Evolutionary conservation across 352 stramenopile species (phyloP), one percentile per base, ranked within the genome.

Genomic region (Globisporangium mamillatum): DNA sequence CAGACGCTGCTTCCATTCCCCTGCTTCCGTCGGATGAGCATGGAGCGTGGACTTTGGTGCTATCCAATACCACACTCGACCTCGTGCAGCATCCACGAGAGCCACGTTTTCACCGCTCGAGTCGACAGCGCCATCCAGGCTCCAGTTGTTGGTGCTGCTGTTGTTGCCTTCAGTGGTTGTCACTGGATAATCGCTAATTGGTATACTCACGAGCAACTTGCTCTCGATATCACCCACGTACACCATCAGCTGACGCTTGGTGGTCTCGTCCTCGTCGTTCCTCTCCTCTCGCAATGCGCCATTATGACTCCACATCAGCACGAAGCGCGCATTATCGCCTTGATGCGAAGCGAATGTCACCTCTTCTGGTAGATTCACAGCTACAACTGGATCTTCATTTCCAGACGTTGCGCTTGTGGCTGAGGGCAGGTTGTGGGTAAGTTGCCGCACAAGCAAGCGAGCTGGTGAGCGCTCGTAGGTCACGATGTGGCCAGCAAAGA

Each of bases 231-330:
- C 29, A 1, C 32, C 38, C 34, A 64, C 12, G 46, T 50, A 55
- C 10, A 58, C 54, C 16, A 8, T 22, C 27, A 41, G 14, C 14
- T 4, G 14, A 5, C 53, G 16, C 25, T 32, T 9, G 50, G 16
- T 3, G 4, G 41, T 9, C 16, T 38, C 32, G 22, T 20, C 4
- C 25, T 36, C 12, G 0, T 8, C 7, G 1, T 27, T 7, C 0
- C 38, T 20, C 1, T 32, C 44, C 9, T 55, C 36, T 36, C 16
- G 38, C 7, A 46, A 7, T 3, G 7, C 4, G 18, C 1, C 5
- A 20, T 7, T 7, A 16, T 24, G 29, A 16, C 29, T 59, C 64
- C 64, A 64, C 54, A 63, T 25, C 5, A 69, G 55, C 22, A 64
- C 55, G 14, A 69, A 63, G 1, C 25, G 54, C 41, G 56, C 18